Evolutionary conservation across 352 stramenopile genomes (phyloP), one percentile per base, ranked within the genome.

Genomic region (Pilasporangium apinafurcum): DNA sequence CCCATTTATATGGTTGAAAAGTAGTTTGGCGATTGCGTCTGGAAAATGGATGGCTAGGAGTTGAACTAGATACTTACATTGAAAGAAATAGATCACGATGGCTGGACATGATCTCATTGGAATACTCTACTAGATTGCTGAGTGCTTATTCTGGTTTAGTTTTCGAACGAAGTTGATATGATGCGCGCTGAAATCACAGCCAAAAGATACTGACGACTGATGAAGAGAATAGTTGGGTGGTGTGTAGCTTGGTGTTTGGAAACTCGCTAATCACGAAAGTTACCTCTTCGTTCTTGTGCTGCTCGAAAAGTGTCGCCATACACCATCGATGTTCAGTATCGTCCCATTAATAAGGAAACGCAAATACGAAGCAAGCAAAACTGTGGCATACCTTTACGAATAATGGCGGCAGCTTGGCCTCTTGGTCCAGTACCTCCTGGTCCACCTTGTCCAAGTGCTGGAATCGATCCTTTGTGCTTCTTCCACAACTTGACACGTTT

Each of bases 401-500:
- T 87, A 52, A 90, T 90, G 8, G 75, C 80, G 32, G 77, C 80
- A 7, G 77, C 75, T 51, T 90, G 80, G 24, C 80, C 80, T 53
- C 80, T 71, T 22, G 75, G 77, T 1, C 62, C 73, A 7, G 58
- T 60, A 26, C 74, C 73, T 43, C 68, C 76, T 30, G 68, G 46
- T 13, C 73, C 77, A 47, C 80, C 76, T 42, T 90, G 71, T 17
- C 77, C 78, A 21, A 92, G 48, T 25, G 73, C 73, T 18, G 76
- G 80, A 46, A 88, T 84, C 21, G 73, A 50, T 20, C 80, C 80
- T 52, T 86, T 85, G 62, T 90, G 77, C 53, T 90, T 92, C 64
- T 92, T 92, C 80, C 80, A 92, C 48, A 92, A 56, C 56, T 90
- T 90, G 51, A 92, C 73, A 47, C 80, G 60, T 59, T 90, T 90